phyloP scores from a whole-genome alignment of 2,329 filamentous ascomycete species.

The Fusarium paranaense region DNA sequence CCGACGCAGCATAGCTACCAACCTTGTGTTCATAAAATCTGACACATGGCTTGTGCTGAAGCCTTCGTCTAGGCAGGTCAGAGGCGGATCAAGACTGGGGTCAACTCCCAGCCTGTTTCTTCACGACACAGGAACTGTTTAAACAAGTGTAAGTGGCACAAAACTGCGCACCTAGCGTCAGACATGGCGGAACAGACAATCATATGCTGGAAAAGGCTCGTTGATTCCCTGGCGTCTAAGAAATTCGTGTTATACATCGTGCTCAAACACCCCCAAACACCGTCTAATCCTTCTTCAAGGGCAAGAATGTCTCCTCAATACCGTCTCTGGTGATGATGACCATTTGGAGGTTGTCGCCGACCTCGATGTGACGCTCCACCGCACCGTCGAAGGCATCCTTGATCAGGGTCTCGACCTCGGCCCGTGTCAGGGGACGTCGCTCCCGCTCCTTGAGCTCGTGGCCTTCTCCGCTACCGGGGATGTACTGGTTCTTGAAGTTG shows the following conservation, averaged over 20 bases:
- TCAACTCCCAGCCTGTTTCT: not conserved
- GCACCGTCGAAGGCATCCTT: slow-evolving; percentile 98
- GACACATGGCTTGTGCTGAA: not conserved
- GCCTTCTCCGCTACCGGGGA: slow-evolving; percentile 85
- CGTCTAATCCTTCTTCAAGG: slow-evolving; percentile 88
- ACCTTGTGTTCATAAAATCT: not conserved
- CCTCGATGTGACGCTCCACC: slow-evolving; percentile 98
- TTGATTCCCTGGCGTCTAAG: slow-evolving; percentile 42
- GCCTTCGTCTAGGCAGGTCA: not conserved
- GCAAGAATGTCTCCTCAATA: slow-evolving; percentile 85
- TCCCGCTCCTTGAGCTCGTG: slow-evolving; percentile 81
- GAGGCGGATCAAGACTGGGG: not conserved
- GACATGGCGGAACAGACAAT: not conserved
- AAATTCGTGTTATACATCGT: slow-evolving; percentile 49
- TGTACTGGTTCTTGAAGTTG: slow-evolving; percentile 99
- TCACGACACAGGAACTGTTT: not conserved
- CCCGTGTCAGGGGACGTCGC: slow-evolving; percentile 75
- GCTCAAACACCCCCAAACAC: slow-evolving; percentile 12
- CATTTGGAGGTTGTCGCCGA: slow-evolving; percentile 96
- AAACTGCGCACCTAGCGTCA: slow-evolving; percentile 7
- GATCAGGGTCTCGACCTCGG: slow-evolving; percentile 86
- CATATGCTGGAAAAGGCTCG: slow-evolving; percentile 20
- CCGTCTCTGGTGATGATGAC: slow-evolving; percentile 90
- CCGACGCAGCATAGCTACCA: not conserved
- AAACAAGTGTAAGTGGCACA: not conserved